These are phyloP conservation scores for Tolypocladium tropicale DNA, from an alignment of 2,329 filamentous ascomycete species.

Conservation along the genomic window DNA sequence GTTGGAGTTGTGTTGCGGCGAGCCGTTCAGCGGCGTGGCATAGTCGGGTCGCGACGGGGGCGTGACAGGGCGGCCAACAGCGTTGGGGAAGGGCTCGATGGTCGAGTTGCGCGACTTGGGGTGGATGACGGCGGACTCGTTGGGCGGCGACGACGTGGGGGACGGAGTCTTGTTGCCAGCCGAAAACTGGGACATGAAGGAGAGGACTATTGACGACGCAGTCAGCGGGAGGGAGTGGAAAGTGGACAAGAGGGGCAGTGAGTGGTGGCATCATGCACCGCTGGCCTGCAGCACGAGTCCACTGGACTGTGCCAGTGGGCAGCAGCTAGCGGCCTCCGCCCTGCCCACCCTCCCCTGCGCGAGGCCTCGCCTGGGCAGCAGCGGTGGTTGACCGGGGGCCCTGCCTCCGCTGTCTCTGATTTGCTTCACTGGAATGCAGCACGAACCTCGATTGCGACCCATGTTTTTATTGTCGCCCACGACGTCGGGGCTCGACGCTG, in stretches of 20 bases:
- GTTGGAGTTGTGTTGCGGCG: slow-evolving; percentile 27
- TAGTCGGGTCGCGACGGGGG: slow-evolving; percentile 30
- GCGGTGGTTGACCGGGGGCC: background rate
- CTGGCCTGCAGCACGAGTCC: background rate
- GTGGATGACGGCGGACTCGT: slow-evolving; percentile 21
- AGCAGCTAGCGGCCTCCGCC: background rate
- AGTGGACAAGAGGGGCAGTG: slow-evolving; percentile 1
- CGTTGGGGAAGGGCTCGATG: slow-evolving; percentile 23
- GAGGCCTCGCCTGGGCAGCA: background rate
- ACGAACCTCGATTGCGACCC: slow-evolving; percentile 46
- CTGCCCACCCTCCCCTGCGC: too few relatives aligned
- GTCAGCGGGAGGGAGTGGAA: background rate
- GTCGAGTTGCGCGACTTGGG: slow-evolving; percentile 17
- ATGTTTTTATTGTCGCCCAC: slow-evolving; percentile 23
- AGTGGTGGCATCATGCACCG: slow-evolving; percentile 2
- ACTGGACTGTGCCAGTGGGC: background rate
- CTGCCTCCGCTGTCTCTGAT: slow-evolving; percentile 2
- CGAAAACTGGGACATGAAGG: slow-evolving; percentile 79
- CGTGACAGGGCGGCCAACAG: slow-evolving; percentile 24
- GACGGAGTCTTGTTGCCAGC: slow-evolving; percentile 35
- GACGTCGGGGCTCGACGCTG: background rate
- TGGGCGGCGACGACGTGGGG: slow-evolving; percentile 32
- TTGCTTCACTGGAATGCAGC: slow-evolving; percentile 8
- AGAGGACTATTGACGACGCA: slow-evolving; percentile 51
- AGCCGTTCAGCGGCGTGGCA: slow-evolving; percentile 30